Evolutionary conservation across 176 grass and related monocot genomes (phyloP).

Genomic region (Tuctoria greenei): DNA sequence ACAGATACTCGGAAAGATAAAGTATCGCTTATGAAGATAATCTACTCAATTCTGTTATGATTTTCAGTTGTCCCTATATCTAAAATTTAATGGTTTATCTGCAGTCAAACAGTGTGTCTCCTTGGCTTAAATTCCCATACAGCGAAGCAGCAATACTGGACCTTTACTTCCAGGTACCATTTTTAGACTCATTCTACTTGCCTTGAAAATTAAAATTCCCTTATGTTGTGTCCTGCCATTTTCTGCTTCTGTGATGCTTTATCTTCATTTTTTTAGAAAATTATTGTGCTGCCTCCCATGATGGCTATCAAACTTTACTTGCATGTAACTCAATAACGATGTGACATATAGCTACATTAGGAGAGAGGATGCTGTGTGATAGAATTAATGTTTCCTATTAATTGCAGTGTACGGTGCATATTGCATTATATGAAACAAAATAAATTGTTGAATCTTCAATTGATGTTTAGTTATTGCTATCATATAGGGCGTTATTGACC

Average conservation of each 20-base stretch:
- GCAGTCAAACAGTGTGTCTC: conserved; percentile 71
- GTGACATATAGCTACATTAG: not conserved
- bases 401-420: not conserved
- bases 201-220: conserved; percentile 24
- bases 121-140: conserved; percentile 89
- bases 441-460: conserved; percentile 1
- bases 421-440: not conserved
- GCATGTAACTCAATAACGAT: not conserved
- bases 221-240: not conserved
- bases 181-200: conserved; percentile 23
- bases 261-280: not conserved
- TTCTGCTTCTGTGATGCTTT: conserved; percentile 12
- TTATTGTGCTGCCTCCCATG: not conserved
- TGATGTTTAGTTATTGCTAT: conserved; percentile 4
- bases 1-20: conserved; percentile 84
- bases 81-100: conserved; percentile 38
- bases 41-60: not conserved
- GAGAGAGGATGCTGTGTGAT: not conserved
- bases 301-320: not conserved
- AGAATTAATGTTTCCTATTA: conserved; percentile 10
- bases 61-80: conserved; percentile 3
- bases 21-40: conserved; percentile 41
- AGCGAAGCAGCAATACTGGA: conserved; percentile 81
- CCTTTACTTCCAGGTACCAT: conserved; percentile 75
- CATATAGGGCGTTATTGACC: not conserved